These are phyloP conservation scores for Candida jianshihensis DNA, from an alignment of 805 yeast genomes.

Conservation along the genomic window DNA sequence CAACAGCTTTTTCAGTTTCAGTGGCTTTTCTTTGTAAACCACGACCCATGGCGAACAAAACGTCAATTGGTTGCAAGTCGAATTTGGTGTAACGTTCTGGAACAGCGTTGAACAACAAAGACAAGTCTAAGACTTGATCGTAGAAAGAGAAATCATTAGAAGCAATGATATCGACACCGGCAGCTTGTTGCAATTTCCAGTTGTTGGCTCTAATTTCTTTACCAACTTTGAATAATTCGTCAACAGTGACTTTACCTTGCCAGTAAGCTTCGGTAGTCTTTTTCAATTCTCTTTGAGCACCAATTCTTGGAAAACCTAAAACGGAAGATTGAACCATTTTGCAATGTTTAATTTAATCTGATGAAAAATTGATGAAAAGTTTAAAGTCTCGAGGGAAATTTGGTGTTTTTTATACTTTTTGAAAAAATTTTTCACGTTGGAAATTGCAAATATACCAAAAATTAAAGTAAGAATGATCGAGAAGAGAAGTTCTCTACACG, in stretches of 20 bases:
- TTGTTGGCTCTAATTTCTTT: slow-evolving; percentile 90
- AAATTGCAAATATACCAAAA: no score
- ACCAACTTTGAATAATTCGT: slow-evolving; percentile 86
- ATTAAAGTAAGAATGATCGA: no score
- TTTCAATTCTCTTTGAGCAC: slow-evolving; percentile 98
- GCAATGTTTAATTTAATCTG: neutral
- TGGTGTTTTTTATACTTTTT: neutral
- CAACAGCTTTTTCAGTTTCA: slow-evolving; percentile 81
- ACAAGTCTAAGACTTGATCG: slow-evolving; percentile 93
- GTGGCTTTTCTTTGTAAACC: slow-evolving; percentile 97
- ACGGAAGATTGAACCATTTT: slow-evolving; percentile 93
- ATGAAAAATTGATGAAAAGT: neutral
- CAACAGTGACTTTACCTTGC: slow-evolving; percentile 86
- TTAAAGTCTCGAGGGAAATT: no score
- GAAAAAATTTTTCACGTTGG: no score
- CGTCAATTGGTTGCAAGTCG: slow-evolving; percentile 83
- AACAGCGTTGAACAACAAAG: slow-evolving; percentile 87
- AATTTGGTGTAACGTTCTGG: slow-evolving; percentile 96
- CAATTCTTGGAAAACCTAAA: slow-evolving; percentile 99
- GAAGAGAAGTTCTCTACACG: no score
- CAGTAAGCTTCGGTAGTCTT: slow-evolving; percentile 99
- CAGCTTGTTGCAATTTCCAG: slow-evolving; percentile 96
- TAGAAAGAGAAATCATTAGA: slow-evolving; percentile 97
- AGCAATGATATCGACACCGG: slow-evolving; percentile 95
- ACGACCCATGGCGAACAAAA: slow-evolving; percentile 98